Conservation (phyloP, 2,329 filamentous ascomycete species). For the Epichloe scottii region DNA sequence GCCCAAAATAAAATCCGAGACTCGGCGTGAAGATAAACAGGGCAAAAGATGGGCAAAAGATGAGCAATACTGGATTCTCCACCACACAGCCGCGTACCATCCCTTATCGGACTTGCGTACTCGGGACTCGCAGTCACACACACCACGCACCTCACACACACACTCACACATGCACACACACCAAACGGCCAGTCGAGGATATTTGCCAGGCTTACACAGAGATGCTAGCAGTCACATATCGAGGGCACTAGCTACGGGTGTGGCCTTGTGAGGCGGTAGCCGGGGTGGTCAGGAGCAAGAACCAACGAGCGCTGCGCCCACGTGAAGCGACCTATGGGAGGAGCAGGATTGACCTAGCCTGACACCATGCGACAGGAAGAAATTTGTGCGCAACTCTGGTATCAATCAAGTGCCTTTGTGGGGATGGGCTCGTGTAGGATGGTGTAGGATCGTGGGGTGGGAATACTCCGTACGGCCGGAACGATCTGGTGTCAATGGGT, state of each 20-base stretch:
- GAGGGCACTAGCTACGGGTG: not conserved
- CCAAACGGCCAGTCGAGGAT: not conserved
- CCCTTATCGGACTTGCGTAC: not conserved
- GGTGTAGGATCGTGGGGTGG: not conserved
- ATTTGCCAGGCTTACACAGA: not conserved
- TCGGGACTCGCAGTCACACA: not conserved
- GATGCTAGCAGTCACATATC: constrained; percentile 2
- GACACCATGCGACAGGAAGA: not conserved
- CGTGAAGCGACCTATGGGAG: constrained; percentile 5
- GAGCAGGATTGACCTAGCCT: not conserved
- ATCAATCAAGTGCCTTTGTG: not conserved
- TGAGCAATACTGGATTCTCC: not conserved
- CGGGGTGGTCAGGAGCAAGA: constrained; percentile 4
- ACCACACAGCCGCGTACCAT: not conserved
- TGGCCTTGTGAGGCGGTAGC: constrained; percentile 2
- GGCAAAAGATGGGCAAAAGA: not conserved
- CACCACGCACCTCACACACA: not conserved
- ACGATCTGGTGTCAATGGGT: not conserved
- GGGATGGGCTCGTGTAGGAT: not conserved
- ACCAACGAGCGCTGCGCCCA: constrained; percentile 1
- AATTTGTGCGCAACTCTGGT: not conserved
- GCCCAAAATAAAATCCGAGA: not conserved
- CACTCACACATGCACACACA: not conserved
- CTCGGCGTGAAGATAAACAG: not conserved
- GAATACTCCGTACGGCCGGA: not conserved